Evolutionary conservation across 768 basidiomycete genomes (phyloP).

Genomic region (Pleurotus salmoneostramineus): DNA sequence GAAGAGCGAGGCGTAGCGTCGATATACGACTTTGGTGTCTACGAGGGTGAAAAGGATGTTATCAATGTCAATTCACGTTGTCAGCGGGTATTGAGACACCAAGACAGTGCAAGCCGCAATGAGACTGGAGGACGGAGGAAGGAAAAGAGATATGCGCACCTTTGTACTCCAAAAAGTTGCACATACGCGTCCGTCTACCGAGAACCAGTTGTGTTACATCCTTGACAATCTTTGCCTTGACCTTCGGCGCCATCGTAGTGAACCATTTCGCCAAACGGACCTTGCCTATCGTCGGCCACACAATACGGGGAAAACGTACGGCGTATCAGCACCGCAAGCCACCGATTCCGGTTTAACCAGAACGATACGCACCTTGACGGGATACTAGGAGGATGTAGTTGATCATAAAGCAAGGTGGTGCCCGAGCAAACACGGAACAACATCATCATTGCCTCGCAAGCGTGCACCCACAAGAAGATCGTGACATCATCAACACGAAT

Average conservation of each 20-base stretch:
- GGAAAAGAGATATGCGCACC: slow-evolving; percentile 41
- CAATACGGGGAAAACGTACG: neutral
- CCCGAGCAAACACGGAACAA: slow-evolving; percentile 3
- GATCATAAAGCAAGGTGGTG: slow-evolving; percentile 48
- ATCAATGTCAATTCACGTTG: no score
- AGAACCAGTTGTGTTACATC: slow-evolving; percentile 94
- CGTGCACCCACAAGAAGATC: neutral
- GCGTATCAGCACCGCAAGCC: no score
- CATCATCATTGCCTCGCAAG: neutral
- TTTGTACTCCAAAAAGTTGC: slow-evolving; percentile 96
- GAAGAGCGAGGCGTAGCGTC: slow-evolving; percentile 93
- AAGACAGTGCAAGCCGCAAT: no score
- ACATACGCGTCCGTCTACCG: slow-evolving; percentile 85
- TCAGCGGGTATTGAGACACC: no score
- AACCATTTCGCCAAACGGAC: slow-evolving; percentile 97
- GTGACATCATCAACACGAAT: slow-evolving; percentile 6
- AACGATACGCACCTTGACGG: slow-evolving; percentile 65
- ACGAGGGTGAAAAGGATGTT: neutral
- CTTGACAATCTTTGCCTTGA: slow-evolving; percentile 88
- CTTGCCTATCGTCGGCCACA: slow-evolving; percentile 57
- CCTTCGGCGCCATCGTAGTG: slow-evolving; percentile 73
- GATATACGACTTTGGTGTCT: slow-evolving; percentile 77
- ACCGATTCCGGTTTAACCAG: neutral
- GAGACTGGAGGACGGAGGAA: no score
- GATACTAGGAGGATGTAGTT: slow-evolving; percentile 94